Evolutionary conservation across 2,329 filamentous ascomycete species (phyloP).

Genomic region (Aspergillus fumigatiaffinis): DNA sequence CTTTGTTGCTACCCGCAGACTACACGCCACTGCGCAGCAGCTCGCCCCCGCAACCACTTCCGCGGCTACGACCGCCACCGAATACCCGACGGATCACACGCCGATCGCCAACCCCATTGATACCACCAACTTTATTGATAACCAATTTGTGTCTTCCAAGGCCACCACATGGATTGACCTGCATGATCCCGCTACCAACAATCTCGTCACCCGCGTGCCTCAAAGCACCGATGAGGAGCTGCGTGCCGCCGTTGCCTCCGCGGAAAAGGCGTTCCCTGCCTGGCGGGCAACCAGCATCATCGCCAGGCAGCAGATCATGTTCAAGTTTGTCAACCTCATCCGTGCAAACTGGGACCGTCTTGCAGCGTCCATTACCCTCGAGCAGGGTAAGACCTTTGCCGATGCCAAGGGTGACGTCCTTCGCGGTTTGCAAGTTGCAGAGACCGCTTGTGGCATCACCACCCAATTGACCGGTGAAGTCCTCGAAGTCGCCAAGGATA

Average conservation of each 20-base stretch:
- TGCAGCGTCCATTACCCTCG: conserved; percentile 62
- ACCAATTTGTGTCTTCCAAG: conserved; percentile 57
- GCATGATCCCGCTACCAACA: conserved; percentile 63
- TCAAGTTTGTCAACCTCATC: conserved; percentile 62
- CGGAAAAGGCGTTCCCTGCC: conserved; percentile 59
- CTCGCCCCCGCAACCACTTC: conserved; percentile 48
- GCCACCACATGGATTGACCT: conserved; percentile 61
- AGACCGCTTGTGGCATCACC: conserved; percentile 64
- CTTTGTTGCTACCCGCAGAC: conserved; percentile 24
- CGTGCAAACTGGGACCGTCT: conserved; percentile 62
- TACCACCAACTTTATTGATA: conserved; percentile 63
- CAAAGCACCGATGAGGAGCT: conserved; percentile 64
- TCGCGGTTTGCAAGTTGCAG: conserved; percentile 62
- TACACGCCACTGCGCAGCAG: conserved; percentile 55
- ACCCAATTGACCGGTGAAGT: conserved; percentile 63
- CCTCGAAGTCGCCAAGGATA: conserved; percentile 66
- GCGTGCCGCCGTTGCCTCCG: conserved; percentile 58
- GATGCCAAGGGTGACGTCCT: conserved; percentile 65
- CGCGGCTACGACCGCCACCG: conserved; percentile 46
- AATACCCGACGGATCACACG: conserved; percentile 56
- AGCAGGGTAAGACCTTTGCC: conserved; percentile 66
- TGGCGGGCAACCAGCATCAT: conserved; percentile 61
- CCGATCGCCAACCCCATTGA: conserved; percentile 53
- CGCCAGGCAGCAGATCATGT: conserved; percentile 60
- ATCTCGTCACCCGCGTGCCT: conserved; percentile 61